These are phyloP conservation scores for Kwoniella shivajii DNA, from an alignment of 1,284 basidiomycete species.

Conservation along the genomic window DNA sequence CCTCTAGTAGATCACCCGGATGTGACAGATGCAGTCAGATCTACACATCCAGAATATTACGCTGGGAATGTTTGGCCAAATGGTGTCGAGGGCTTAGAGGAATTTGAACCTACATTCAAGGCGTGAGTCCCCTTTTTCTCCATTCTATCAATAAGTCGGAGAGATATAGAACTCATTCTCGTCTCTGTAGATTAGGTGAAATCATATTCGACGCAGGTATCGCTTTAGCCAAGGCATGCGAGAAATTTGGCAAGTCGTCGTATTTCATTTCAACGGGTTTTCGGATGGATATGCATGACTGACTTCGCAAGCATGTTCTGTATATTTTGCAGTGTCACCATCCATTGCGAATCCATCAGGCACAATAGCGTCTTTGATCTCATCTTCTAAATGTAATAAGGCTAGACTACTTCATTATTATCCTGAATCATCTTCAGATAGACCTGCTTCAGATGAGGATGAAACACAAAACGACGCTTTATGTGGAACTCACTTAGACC, in stretches of 20 bases:
- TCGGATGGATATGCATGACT: no score
- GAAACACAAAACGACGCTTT: conserved; percentile 68
- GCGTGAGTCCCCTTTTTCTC: conserved; percentile 56
- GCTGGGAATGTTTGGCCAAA: conserved; percentile 64
- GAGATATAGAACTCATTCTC: neutral
- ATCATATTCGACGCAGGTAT: conserved; percentile 79
- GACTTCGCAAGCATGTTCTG: no score
- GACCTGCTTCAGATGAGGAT: conserved; percentile 53
- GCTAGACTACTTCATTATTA: conserved; percentile 91
- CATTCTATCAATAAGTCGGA: neutral
- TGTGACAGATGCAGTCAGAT: conserved; percentile 61
- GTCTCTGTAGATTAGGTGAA: conserved; percentile 55
- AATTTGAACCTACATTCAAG: conserved; percentile 84
- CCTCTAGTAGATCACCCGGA: conserved; percentile 68
- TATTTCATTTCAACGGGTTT: neutral
- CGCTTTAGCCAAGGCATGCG: conserved; percentile 77
- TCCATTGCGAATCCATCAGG: conserved; percentile 4
- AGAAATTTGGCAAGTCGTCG: conserved; percentile 70
- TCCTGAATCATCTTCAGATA: conserved; percentile 62
- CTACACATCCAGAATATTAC: conserved; percentile 66
- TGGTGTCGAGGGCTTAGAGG: conserved; percentile 62
- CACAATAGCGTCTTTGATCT: conserved; percentile 40
- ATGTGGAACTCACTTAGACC: conserved; percentile 64
- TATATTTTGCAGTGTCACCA: conserved; percentile 8
- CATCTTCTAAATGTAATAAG: conserved; percentile 50